Base-by-base conservation (phyloP, 2,329 filamentous ascomycete species). In the Plenodomus tracheiphilus region DNA sequence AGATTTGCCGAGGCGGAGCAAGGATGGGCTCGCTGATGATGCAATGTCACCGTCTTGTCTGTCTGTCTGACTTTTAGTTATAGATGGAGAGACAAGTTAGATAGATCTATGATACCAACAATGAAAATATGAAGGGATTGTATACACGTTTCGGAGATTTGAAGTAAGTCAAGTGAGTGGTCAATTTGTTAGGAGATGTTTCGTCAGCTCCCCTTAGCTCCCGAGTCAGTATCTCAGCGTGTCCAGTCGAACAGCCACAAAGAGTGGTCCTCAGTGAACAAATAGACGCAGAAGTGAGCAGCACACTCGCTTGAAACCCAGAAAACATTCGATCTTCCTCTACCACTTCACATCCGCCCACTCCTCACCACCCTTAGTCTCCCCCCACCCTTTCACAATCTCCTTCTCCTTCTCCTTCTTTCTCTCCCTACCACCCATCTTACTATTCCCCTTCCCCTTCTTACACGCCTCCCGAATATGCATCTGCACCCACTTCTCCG, bases 401-500 rank as follows among this genome's bases (percentile, higher is more conserved):
- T 32, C 20, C 25, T 38, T 36, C 43, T 39, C 37, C 28, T n/a
- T 41, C 11, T 13, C 18, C 19, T 41, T 30, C 3, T 34, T 18
- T 18, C 28, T 32, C 25, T 21, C 48, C 18, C 2, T 35, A 36
- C 43, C 25, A 13, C 18, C 21, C 8, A 41, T 18, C 17, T 18
- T 36, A 5, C 34, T 37, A 9, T 43, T 18, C 35, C 41, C 34
- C 18, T 41, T 47, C 25, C 39, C 41, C 37, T 43, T 41, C 36
- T 47, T 46, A 44, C 47, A 50, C 28, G 20, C 36, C 15, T 53
- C 44, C 17, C 48, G 20, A 20, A 45, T 53, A n/a, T 62, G 61
- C 36, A 37, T 17, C 50, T 50, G 32, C n/a, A 65, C 63, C 63
- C 63, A 65, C 19, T 48, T 30, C 41, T 57, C 56, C 35, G 59